A percentile compares a stretch with the other conserved stretches of the same genome.
These are phyloP conservation scores for Solanum ossicruentum DNA, from an alignment of 257 asterid species.

Conservation along the genomic window DNA sequence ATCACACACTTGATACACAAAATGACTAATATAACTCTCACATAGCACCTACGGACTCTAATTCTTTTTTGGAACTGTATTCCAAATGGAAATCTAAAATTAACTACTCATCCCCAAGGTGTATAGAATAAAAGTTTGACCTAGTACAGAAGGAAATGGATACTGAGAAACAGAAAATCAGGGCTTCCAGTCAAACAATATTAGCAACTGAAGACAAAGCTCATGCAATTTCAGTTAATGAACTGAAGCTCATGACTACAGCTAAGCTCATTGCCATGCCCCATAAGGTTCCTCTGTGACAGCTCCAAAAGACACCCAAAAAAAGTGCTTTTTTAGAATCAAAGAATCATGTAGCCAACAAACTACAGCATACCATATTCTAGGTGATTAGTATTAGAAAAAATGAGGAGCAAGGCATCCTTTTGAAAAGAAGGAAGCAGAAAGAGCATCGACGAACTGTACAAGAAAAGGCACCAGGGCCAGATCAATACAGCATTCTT, in stretches of 20 bases:
- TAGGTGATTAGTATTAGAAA: neutral
- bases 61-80: neutral
- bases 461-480: neutral
- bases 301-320: neutral
- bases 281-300: neutral
- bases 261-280: neutral
- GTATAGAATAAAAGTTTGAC: neutral
- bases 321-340: neutral
- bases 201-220: neutral
- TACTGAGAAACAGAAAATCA: neutral
- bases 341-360: neutral
- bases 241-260: neutral
- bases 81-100: neutral
- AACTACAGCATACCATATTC: neutral
- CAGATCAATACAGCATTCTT: neutral
- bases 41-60: neutral
- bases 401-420: neutral
- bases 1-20: neutral
- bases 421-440: neutral
- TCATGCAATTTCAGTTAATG: neutral
- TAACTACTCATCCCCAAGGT: neutral
- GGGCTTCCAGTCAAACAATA: neutral
- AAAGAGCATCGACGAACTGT: neutral
- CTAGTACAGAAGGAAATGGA: neutral
- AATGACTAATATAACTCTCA: neutral